These are phyloP conservation scores for Calocybe gangraenosa DNA, from an alignment of 768 basidiomycete genomes.

Conservation along the genomic window DNA sequence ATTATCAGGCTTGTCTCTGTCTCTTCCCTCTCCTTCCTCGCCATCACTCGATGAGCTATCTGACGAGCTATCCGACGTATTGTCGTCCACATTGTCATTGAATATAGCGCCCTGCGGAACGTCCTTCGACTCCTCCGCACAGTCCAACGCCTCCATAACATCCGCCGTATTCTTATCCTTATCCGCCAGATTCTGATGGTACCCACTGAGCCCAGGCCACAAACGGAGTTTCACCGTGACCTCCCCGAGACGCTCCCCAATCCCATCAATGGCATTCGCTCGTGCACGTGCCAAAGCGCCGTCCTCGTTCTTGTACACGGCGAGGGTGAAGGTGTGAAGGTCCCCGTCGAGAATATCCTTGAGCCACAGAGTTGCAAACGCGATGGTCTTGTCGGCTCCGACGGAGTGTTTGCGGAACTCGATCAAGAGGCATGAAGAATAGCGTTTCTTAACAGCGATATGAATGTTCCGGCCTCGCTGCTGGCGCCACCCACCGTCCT, in stretches of 20 bases:
- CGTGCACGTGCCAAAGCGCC: constrained; percentile 22
- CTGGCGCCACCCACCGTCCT: constrained; percentile 29
- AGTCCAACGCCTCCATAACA: constrained; percentile 41
- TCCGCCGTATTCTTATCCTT: constrained; percentile 31
- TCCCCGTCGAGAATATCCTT: constrained; percentile 37
- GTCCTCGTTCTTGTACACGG: constrained; percentile 21
- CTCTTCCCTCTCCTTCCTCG: constrained; percentile 16
- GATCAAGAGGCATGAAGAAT: constrained; percentile 34
- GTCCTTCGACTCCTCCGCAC: constrained; percentile 31
- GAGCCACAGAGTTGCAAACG: constrained; percentile 37
- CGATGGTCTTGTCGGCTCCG: constrained; percentile 30
- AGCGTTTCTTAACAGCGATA: constrained; percentile 37
- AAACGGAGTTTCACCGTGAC: constrained; percentile 33
- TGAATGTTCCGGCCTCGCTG: constrained; percentile 26
- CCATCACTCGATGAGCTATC: constrained; percentile 14
- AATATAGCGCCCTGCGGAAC: constrained; percentile 20
- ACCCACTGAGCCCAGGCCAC: constrained; percentile 39
- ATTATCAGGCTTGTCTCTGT: constrained; percentile 10
- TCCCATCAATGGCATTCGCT: constrained; percentile 22
- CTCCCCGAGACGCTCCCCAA: constrained; percentile 23
- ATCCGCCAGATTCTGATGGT: constrained; percentile 31
- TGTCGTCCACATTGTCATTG: constrained; percentile 13
- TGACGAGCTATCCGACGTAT: not conserved
- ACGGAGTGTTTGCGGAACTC: constrained; percentile 30
- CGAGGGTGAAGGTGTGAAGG: constrained; percentile 23